These are phyloP conservation scores for Kwoniella shivajii DNA, from an alignment of 1,284 basidiomycete species.

Conservation along the genomic window DNA sequence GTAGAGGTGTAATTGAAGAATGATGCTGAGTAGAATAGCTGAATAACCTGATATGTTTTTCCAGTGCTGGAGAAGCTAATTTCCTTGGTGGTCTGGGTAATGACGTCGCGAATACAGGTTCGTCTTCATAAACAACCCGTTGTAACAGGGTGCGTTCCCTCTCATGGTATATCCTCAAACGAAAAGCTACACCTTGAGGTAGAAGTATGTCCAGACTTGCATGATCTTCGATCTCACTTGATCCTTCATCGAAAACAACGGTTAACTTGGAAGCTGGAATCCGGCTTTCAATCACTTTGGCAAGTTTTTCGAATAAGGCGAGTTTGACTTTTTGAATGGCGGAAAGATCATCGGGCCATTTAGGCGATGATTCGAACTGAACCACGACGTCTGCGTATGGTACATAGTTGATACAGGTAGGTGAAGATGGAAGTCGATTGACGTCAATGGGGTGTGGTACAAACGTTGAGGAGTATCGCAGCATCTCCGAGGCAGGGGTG, in stretches of 20 bases:
- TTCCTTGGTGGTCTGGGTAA: conserved; percentile 50
- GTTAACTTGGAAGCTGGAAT: conserved; percentile 58
- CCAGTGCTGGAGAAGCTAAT: conserved; percentile 63
- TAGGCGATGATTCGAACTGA: conserved; percentile 86
- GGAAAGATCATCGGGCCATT: conserved; percentile 92
- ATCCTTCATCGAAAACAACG: conserved; percentile 62
- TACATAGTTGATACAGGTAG: conserved; percentile 65
- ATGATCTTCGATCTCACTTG: conserved; percentile 67
- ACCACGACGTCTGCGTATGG: conserved; percentile 72
- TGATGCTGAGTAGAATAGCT: conserved; percentile 82
- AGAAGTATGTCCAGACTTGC: conserved; percentile 76
- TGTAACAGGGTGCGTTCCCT: conserved; percentile 80
- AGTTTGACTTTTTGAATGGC: conserved; percentile 95
- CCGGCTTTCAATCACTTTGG: conserved; percentile 63
- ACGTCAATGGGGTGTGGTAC: conserved; percentile 64
- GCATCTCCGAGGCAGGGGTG: conserved; percentile 66
- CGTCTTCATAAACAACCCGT: conserved; percentile 59
- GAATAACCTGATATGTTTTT: conserved; percentile 70
- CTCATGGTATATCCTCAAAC: conserved; percentile 81
- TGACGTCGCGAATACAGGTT: conserved; percentile 41
- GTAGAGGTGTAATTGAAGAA: conserved; percentile 74
- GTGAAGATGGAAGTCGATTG: conserved; percentile 52
- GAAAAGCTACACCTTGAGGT: conserved; percentile 83
- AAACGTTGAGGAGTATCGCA: conserved; percentile 84
- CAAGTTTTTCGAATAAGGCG: conserved; percentile 82